phyloP scores from a whole-genome alignment of 2,329 filamentous ascomycete genomes.

The Trichothecium sympodiale region DNA sequence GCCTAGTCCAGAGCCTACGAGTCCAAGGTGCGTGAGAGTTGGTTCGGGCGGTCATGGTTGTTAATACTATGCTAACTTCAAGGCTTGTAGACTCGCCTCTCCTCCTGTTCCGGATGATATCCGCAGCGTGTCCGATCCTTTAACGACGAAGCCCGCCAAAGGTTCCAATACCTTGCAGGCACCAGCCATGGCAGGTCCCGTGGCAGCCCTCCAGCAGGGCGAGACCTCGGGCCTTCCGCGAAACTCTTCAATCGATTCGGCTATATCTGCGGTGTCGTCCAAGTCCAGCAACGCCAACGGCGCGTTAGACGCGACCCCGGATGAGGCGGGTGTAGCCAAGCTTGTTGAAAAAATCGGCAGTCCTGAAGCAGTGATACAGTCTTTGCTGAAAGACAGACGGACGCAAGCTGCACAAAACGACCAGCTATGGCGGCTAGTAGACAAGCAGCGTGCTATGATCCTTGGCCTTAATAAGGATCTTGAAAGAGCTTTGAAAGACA shows the following conservation, averaged over 20 bases:
- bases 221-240: conserved; percentile 39
- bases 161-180: conserved; percentile 25
- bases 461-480: conserved; percentile 89
- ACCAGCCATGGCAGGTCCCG: conserved; percentile 36
- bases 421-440: conserved; percentile 89
- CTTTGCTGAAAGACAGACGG: conserved; percentile 84
- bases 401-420: conserved; percentile 80
- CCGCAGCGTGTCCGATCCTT: conserved; percentile 31
- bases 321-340: conserved; percentile 62
- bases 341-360: conserved; percentile 80
- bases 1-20: conserved; percentile 19
- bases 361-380: conserved; percentile 77
- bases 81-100: conserved; percentile 13
- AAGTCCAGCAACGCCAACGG: conserved; percentile 44
- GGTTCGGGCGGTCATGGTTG: neutral
- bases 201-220: conserved; percentile 20
- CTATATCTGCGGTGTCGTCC: conserved; percentile 66
- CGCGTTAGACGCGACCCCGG: conserved; percentile 46
- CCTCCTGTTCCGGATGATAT: conserved; percentile 34
- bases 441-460: conserved; percentile 93
- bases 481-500: conserved; percentile 82
- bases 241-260: conserved; percentile 85
- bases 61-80: neutral
- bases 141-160: conserved; percentile 31
- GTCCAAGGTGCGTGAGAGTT: conserved; percentile 18